Conservation (phyloP, 1,284 basidiomycete species). For the Mycosarcoma maydis region DNA sequence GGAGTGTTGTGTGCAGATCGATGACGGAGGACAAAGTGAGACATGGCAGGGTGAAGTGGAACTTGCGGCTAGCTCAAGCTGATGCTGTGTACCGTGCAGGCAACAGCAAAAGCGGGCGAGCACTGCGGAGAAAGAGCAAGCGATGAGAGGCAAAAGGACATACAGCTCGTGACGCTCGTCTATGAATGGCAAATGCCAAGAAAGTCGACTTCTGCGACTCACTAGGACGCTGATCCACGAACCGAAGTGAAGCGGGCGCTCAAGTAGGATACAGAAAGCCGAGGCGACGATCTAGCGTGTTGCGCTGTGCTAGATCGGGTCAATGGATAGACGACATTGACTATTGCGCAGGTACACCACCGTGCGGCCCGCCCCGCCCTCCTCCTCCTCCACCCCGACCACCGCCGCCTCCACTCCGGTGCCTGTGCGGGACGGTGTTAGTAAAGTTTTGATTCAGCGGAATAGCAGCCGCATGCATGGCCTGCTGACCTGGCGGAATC, state of each 20-base stretch:
- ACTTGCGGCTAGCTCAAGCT: no score
- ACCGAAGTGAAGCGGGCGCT: no score
- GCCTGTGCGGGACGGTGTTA: conserved; percentile 57
- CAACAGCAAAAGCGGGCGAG: no score
- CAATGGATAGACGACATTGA: neutral
- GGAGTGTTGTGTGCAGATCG: no score
- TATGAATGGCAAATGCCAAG: neutral
- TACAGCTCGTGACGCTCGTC: neutral
- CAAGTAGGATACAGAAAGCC: no score
- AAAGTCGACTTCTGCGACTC: neutral
- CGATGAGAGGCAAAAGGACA: neutral
- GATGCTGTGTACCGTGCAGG: no score
- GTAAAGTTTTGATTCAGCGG: conserved; percentile 65
- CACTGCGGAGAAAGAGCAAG: neutral
- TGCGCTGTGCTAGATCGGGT: no score
- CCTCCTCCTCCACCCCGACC: conserved; percentile 16
- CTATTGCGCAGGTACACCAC: conserved; percentile 30
- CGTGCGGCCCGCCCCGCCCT: conserved; percentile 14
- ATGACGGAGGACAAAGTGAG: no score
- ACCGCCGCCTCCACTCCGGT: conserved; percentile 35
- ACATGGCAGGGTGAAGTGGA: neutral
- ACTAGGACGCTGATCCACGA: neutral
- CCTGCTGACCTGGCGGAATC: conserved; percentile 66
- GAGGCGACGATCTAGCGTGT: no score
- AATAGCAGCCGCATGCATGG: conserved; percentile 63